phyloP scores from a whole-genome alignment of 176 grass and related monocot genomes.

The barley (Hordeum vulgare) region DNA sequence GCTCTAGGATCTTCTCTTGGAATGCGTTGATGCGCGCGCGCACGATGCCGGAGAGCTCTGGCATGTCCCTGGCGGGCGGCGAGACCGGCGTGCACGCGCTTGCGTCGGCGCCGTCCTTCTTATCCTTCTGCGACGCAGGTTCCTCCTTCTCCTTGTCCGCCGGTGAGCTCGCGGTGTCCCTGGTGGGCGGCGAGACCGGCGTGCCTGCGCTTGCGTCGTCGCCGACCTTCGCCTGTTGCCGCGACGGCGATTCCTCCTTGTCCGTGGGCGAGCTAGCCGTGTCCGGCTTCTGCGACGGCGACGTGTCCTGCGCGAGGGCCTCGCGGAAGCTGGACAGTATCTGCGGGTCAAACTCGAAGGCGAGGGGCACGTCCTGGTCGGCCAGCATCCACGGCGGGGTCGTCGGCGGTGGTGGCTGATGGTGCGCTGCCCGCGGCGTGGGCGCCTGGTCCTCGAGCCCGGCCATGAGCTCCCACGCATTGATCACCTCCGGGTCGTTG shows the following conservation, averaged over 20 bases:
- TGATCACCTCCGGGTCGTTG: constrained; percentile 58
- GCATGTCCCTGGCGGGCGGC: constrained; percentile 8
- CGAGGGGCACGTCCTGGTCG: constrained; percentile 15
- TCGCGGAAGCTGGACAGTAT: constrained; percentile 52
- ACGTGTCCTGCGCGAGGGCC: constrained; percentile 24
- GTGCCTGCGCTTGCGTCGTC: not conserved
- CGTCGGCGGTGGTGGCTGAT: not conserved
- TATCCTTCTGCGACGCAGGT: not conserved
- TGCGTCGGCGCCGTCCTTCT: not conserved
- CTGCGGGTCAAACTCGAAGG: constrained; percentile 44
- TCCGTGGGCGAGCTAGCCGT: not conserved
- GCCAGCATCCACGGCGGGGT: constrained; percentile 42
- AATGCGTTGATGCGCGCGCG: constrained; percentile 44
- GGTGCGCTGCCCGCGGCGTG: not conserved
- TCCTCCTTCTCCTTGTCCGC: not conserved
- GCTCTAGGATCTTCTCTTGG: constrained; percentile 41
- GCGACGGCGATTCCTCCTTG: not conserved
- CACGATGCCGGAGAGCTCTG: constrained; percentile 41
- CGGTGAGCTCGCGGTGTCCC: not conserved
- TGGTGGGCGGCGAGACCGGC: not conserved
- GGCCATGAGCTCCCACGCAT: constrained; percentile 60
- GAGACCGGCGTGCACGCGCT: not conserved
- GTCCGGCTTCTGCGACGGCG: constrained; percentile 6
- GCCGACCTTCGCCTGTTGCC: not conserved
- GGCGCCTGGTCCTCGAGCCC: constrained; percentile 36